phyloP scores from a whole-genome alignment of 805 yeast genomes.

The Kodamaea jinghongensis region DNA sequence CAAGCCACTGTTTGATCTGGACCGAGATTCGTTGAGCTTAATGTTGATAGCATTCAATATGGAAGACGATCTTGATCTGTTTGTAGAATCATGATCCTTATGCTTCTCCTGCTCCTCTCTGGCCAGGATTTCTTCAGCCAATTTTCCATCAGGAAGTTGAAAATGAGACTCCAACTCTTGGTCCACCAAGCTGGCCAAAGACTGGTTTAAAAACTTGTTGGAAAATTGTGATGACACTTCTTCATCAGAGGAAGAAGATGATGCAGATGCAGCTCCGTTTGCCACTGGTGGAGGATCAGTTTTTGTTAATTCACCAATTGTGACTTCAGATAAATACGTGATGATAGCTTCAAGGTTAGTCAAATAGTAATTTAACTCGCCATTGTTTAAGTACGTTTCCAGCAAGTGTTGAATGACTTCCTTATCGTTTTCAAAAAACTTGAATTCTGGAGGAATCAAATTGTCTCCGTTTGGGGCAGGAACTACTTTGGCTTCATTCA shows the following conservation, averaged over 20 bases:
- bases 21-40: slow-evolving; percentile 30
- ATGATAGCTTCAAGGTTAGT: slow-evolving; percentile 44
- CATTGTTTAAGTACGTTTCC: slow-evolving; percentile 30
- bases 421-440: slow-evolving; percentile 30
- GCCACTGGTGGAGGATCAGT: slow-evolving; percentile 3
- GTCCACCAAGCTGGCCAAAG: slow-evolving; percentile 27
- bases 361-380: slow-evolving; percentile 37
- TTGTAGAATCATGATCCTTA: slow-evolving; percentile 7
- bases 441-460: slow-evolving; percentile 8
- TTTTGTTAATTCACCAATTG: slow-evolving; percentile 26
- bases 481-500: slow-evolving; percentile 14
- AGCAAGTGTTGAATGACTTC: slow-evolving; percentile 28
- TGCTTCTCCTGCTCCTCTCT: slow-evolving; percentile 11
- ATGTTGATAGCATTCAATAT: slow-evolving; percentile 34
- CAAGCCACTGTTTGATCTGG: slow-evolving; percentile 33
- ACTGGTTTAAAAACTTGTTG: slow-evolving; percentile 9
- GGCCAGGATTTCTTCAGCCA: slow-evolving; percentile 15
- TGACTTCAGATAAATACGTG: slow-evolving; percentile 34
- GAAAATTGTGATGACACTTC: slow-evolving; percentile 8
- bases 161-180: slow-evolving; percentile 23
- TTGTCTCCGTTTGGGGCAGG: slow-evolving; percentile 1
- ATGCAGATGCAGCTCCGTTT: slow-evolving; percentile 4
- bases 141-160: slow-evolving; percentile 27
- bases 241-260: slow-evolving; percentile 7
- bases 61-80: slow-evolving; percentile 38